These are phyloP conservation scores for Porpolomopsis calyptriformis DNA, from an alignment of 768 basidiomycete genomes.

Conservation along the genomic window DNA sequence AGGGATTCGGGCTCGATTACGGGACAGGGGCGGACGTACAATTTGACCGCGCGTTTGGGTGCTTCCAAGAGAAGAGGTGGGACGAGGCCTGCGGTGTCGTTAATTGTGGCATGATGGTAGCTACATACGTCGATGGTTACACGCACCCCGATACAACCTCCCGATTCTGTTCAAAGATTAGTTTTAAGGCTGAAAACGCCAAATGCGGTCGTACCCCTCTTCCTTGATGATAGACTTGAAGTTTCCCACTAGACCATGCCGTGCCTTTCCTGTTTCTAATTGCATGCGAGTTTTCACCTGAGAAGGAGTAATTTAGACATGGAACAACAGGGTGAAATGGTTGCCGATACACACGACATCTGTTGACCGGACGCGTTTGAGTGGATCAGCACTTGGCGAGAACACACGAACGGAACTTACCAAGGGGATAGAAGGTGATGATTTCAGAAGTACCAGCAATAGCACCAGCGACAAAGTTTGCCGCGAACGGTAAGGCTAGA, in stretches of 20 bases:
- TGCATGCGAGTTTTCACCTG: conserved; percentile 99
- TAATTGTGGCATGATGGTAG: background rate
- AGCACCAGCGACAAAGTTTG: conserved; percentile 91
- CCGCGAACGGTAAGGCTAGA: conserved; percentile 70
- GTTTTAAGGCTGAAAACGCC: conserved; percentile 8
- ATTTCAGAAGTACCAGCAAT: conserved; percentile 88
- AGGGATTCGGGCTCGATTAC: background rate
- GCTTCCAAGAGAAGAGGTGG: conserved; percentile 93
- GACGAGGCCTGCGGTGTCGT: conserved; percentile 59
- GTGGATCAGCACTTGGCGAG: no score
- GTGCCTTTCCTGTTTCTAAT: conserved; percentile 73
- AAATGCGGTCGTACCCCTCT: conserved; percentile 59
- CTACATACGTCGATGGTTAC: background rate
- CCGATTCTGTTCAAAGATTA: conserved; percentile 39
- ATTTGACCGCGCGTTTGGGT: conserved; percentile 96
- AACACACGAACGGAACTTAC: conserved; percentile 33
- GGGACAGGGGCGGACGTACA: conserved; percentile 34
- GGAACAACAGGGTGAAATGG: background rate
- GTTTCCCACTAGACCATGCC: conserved; percentile 70
- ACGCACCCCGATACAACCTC: conserved; percentile 76
- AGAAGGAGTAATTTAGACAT: background rate
- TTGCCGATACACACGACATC: conserved; percentile 66
- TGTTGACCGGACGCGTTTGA: no score
- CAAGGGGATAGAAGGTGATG: conserved; percentile 81
- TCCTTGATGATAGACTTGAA: conserved; percentile 74